Conservation (phyloP, 2,329 filamentous ascomycete species). For the Pezicula carpinea region DNA sequence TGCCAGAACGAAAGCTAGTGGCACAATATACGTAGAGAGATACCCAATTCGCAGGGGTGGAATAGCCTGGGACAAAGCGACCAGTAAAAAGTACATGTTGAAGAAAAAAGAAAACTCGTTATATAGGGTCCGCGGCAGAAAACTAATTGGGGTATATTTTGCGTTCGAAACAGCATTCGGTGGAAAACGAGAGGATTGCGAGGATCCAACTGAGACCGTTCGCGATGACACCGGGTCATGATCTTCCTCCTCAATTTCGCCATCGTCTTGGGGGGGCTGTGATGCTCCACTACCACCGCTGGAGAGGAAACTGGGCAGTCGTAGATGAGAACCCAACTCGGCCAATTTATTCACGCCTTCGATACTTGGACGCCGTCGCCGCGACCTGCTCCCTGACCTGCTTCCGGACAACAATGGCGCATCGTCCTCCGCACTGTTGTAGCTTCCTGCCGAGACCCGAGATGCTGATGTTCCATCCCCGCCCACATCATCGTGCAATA, state of each 20-base stretch:
- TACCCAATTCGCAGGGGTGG: slow-evolving; percentile 88
- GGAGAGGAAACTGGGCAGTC: slow-evolving; percentile 65
- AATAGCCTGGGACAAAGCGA: slow-evolving; percentile 90
- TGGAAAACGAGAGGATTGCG: slow-evolving; percentile 73
- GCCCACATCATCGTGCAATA: slow-evolving; percentile 60
- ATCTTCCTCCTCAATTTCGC: slow-evolving; percentile 44
- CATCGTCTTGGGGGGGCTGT: slow-evolving; percentile 20
- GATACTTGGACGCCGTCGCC: slow-evolving; percentile 28
- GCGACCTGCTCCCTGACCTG: slow-evolving; percentile 10
- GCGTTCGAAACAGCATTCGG: slow-evolving; percentile 92
- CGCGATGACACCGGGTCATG: slow-evolving; percentile 68
- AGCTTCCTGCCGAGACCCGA: slow-evolving; percentile 56
- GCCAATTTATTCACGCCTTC: slow-evolving; percentile 40
- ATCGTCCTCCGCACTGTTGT: slow-evolving; percentile 59
- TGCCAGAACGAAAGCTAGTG: slow-evolving; percentile 82
- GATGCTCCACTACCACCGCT: slow-evolving; percentile 20
- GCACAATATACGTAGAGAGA: slow-evolving; percentile 88
- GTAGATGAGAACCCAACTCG: slow-evolving; percentile 48
- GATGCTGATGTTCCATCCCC: slow-evolving; percentile 33
- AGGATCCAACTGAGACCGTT: slow-evolving; percentile 68
- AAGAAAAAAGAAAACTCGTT: slow-evolving; percentile 99
- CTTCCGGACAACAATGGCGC: slow-evolving; percentile 59
- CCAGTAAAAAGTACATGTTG: slow-evolving; percentile 97
- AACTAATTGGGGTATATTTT: slow-evolving; percentile 94
- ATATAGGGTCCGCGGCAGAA: slow-evolving; percentile 89